A percentile compares a stretch with the other conserved stretches of the same genome.
These are phyloP conservation scores for Polygonum maritimum DNA, from an alignment of 148 eudicot genomes.

Conservation along the genomic window DNA sequence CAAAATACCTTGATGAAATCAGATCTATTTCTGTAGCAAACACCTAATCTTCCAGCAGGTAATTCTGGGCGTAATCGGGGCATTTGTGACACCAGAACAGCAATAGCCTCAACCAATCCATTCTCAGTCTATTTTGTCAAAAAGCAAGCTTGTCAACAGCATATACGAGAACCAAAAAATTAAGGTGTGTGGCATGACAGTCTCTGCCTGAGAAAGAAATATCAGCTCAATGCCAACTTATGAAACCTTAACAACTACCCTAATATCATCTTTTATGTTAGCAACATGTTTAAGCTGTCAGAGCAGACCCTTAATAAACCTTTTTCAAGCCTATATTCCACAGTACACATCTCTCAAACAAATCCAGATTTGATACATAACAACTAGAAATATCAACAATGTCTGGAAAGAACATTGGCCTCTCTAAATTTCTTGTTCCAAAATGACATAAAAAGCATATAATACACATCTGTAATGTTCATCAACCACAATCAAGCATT, in stretches of 20 bases:
- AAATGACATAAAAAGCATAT: neutral
- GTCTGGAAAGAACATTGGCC: neutral
- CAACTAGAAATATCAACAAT: neutral
- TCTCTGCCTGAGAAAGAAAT: neutral
- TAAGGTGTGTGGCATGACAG: neutral
- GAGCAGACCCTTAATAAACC: neutral
- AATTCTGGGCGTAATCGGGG: constrained; percentile 74
- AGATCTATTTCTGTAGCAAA: constrained; percentile 62
- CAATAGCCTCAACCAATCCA: constrained; percentile 97
- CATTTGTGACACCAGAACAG: constrained; percentile 83
- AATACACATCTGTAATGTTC: neutral
- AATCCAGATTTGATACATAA: neutral
- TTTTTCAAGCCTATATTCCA: neutral
- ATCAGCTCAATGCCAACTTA: neutral
- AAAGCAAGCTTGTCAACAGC: constrained; percentile 7
- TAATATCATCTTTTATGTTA: neutral
- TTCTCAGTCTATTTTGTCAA: constrained; percentile 64
- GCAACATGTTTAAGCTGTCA: neutral
- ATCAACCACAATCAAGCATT: neutral
- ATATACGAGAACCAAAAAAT: neutral
- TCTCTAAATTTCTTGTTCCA: neutral
- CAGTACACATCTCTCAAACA: neutral
- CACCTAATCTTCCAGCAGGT: constrained; percentile 58
- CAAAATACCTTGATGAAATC: constrained; percentile 71
- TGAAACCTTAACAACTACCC: neutral